Conservation (phyloP, 352 stramenopile genomes). For the Phytophthora capsici region DNA sequence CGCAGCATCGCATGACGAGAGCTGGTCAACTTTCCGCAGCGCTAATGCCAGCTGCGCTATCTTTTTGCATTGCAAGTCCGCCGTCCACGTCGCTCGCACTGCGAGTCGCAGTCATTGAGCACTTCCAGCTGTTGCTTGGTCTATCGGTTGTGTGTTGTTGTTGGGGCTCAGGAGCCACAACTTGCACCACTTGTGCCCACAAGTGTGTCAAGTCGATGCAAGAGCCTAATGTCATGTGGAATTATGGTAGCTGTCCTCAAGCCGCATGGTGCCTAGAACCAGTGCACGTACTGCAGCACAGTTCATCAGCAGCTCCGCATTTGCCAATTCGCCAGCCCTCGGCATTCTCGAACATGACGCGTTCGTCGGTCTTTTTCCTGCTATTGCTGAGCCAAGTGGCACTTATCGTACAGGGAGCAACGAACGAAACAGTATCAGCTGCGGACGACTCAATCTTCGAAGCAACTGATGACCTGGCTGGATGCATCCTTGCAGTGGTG, state of each 20-base stretch:
- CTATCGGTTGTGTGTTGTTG: conserved; percentile 19
- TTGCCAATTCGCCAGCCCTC: conserved; percentile 21
- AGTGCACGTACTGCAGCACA: conserved; percentile 8
- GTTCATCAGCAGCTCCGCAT: conserved; percentile 4
- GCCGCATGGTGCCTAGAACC: conserved; percentile 29
- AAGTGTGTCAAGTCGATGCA: conserved; percentile 8
- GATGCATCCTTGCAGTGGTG: conserved; percentile 38
- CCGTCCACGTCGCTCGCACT: background rate
- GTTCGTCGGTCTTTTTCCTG: conserved; percentile 16
- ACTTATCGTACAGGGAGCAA: conserved; percentile 12
- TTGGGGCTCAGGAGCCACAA: conserved; percentile 16
- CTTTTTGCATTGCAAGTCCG: conserved; percentile 16
- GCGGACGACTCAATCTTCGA: conserved; percentile 39
- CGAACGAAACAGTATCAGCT: conserved; percentile 13
- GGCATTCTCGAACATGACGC: conserved; percentile 18
- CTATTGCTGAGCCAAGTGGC: conserved; percentile 21
- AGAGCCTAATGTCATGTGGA: conserved; percentile 26
- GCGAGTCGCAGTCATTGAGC: conserved; percentile 8
- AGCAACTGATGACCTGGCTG: conserved; percentile 29
- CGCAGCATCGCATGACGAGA: conserved; percentile 22
- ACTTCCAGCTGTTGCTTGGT: conserved; percentile 15
- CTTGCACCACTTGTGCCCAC: conserved; percentile 8
- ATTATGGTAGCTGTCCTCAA: conserved; percentile 26
- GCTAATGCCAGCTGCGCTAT: conserved; percentile 26
- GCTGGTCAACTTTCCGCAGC: conserved; percentile 2